phyloP scores from a whole-genome alignment of 2,329 filamentous ascomycete species.

The Sclerotinia glacialis region DNA sequence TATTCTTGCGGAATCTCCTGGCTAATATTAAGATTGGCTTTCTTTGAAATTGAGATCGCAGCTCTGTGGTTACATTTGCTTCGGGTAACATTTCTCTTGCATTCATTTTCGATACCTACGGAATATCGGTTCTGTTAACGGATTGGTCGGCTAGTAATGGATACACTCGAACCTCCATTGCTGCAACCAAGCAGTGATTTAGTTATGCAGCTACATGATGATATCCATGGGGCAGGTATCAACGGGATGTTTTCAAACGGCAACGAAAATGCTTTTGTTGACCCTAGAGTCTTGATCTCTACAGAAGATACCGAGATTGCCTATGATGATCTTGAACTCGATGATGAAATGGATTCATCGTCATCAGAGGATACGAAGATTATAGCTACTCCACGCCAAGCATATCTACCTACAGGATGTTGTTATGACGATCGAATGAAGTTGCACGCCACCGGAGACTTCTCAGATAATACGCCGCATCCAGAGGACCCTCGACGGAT shows the following conservation, averaged over 20 bases:
- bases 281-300: constrained; percentile 30
- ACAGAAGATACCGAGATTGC: constrained; percentile 23
- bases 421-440: constrained; percentile 97
- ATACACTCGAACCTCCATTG: constrained; percentile 1
- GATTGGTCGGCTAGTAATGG: not conserved
- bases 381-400: constrained; percentile 23
- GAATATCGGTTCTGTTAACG: not conserved
- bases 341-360: constrained; percentile 26
- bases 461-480: constrained; percentile 72
- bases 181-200: constrained; percentile 27
- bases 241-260: constrained; percentile 23
- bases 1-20: no score
- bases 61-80: not conserved
- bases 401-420: constrained; percentile 63
- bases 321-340: constrained; percentile 21
- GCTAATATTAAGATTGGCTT: not conserved
- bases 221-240: constrained; percentile 2
- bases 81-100: not conserved
- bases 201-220: constrained; percentile 29
- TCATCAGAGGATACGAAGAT: constrained; percentile 20
- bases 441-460: constrained; percentile 83
- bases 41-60: not conserved
- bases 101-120: not conserved
- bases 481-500: constrained; percentile 93
- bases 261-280: constrained; percentile 33